phyloP scores from a whole-genome alignment of 306 rosid species.

The Biancaea sappan region DNA sequence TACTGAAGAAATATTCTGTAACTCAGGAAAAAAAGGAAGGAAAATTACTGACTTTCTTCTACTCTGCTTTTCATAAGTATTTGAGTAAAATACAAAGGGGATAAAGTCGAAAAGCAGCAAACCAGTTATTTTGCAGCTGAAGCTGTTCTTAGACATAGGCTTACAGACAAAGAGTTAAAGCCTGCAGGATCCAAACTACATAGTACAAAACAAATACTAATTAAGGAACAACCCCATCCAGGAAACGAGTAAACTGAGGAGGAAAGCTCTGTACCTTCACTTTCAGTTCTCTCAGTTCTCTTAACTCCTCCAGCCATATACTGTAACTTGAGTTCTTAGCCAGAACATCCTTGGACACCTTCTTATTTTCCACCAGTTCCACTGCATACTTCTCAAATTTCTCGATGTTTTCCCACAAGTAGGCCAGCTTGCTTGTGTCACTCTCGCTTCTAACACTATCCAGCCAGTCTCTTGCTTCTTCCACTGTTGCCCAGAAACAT shows the following conservation, averaged over 20 bases:
- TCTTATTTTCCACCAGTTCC: conserved; percentile 50
- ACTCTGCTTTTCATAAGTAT: not conserved
- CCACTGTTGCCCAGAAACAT: conserved; percentile 90
- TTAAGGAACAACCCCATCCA: conserved; percentile 41
- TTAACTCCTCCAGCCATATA: conserved; percentile 54
- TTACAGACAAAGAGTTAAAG: not conserved
- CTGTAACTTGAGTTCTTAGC: conserved; percentile 79
- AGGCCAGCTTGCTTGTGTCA: conserved; percentile 41
- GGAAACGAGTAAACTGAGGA: conserved; percentile 37
- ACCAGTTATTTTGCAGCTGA: conserved; percentile 32
- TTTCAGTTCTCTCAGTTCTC: conserved; percentile 48
- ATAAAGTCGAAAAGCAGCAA: conserved; percentile 16
- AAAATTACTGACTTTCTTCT: not conserved
- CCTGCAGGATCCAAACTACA: not conserved
- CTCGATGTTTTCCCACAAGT: conserved; percentile 52
- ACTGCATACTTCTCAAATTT: conserved; percentile 61
- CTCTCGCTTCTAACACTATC: conserved; percentile 54
- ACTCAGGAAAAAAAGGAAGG: not conserved
- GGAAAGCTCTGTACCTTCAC: conserved; percentile 38
- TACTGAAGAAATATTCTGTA: not conserved
- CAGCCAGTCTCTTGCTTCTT: conserved; percentile 86
- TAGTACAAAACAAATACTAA: too few species aligned
- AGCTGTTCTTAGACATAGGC: conserved; percentile 21
- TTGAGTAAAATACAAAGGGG: not conserved
- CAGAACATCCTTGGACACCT: conserved; percentile 77